A percentile compares a stretch with the other conserved stretches of the same genome.
Conservation (phyloP, 208 protist species). For the Trypanosomatidae sp. region DNA sequence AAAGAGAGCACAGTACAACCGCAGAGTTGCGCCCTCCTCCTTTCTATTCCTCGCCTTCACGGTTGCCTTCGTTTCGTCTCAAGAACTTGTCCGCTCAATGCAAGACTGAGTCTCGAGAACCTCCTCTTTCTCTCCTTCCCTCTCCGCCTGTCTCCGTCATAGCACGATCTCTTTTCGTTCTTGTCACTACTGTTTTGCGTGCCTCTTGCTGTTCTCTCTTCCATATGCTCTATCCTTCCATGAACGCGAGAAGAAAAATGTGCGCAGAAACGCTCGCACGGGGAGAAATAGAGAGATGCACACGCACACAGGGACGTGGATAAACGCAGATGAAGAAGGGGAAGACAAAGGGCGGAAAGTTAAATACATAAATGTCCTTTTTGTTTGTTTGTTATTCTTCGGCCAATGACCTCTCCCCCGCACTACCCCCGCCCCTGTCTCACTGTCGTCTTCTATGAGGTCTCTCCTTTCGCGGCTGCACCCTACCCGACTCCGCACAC, state of each 20-base stretch:
- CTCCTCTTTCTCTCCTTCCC: neutral
- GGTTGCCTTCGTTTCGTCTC: neutral
- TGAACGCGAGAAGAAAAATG: neutral
- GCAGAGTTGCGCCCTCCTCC: neutral
- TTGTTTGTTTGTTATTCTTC: neutral
- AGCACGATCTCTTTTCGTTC: neutral
- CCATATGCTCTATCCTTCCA: neutral
- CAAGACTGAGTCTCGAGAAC: neutral
- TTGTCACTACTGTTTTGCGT: neutral
- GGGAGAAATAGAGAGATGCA: neutral
- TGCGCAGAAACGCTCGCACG: neutral
- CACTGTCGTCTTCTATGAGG: neutral
- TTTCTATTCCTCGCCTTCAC: neutral
- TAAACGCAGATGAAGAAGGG: neutral
- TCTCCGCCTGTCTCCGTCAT: neutral
- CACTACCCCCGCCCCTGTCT: neutral
- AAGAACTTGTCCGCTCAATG: neutral
- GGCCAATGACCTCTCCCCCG: neutral
- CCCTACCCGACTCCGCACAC: neutral
- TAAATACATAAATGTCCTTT: slow-evolving; percentile 7
- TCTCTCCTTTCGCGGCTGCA: neutral
- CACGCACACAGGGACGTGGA: neutral
- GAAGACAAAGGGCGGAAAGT: neutral
- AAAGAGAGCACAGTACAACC: neutral
- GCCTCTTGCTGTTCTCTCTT: neutral